Evolutionary conservation across 2,329 filamentous ascomycete species (phyloP).

Genomic region (Arthrobotrys conoides): DNA sequence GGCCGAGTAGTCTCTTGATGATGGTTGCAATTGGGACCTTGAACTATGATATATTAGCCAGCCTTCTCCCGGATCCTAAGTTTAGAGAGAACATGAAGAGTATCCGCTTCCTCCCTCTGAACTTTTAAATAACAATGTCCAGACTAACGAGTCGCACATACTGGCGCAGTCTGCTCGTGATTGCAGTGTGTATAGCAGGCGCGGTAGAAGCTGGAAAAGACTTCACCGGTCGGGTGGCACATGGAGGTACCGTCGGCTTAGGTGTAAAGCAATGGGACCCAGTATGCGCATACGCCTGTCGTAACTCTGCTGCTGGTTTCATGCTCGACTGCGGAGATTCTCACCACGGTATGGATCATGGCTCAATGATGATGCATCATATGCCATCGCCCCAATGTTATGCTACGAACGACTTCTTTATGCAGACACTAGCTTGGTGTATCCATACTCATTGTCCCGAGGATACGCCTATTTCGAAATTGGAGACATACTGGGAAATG

Average conservation of each 20-base stretch:
- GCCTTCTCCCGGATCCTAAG: no score
- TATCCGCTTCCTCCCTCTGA: background rate
- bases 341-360: background rate
- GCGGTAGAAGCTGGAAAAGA: background rate
- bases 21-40: no score
- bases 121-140: no score
- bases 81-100: no score
- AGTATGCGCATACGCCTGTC: slow-evolving; percentile 26
- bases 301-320: slow-evolving; percentile 23
- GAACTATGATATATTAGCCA: no score
- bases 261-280: slow-evolving; percentile 28
- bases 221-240: slow-evolving; percentile 25
- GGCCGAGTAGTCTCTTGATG: no score
- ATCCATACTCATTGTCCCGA: slow-evolving; percentile 63
- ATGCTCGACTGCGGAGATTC: slow-evolving; percentile 10
- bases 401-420: slow-evolving; percentile 32
- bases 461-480: slow-evolving; percentile 59
- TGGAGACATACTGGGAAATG: slow-evolving; percentile 45
- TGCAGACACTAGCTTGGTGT: slow-evolving; percentile 64
- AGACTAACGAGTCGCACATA: no score
- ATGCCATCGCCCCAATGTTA: slow-evolving; percentile 33
- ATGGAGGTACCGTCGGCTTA: slow-evolving; percentile 25
- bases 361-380: slow-evolving; percentile 26
- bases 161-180: background rate
- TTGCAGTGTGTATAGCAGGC: no score